Evolutionary conservation across 257 asterid genomes (phyloP), one percentile per base, ranked within the genome.

Genomic region (Agastache rugosa): DNA sequence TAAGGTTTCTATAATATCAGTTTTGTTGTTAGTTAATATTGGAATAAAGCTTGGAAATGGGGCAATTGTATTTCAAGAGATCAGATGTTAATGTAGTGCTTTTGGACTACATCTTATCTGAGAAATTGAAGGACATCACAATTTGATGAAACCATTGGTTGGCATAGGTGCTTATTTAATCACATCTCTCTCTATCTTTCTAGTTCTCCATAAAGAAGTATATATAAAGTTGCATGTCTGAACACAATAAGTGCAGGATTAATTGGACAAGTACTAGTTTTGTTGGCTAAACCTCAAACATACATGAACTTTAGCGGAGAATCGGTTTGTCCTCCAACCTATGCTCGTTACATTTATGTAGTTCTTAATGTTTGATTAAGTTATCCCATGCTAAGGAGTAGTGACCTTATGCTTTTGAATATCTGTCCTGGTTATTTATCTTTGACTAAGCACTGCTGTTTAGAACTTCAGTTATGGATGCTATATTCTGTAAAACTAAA

Each of bases 221-320:
- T 25, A 25, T 25, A 25, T 53, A 35, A 35, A 72, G 35, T 69
- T 16, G 31, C 44, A 10, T 74, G 37, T 64, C 62, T 60, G 58
- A 42, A 55, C 56, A 47, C 51, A 44, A 72, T 65, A 66, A 62
- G 74, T 59, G 81, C 92, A 94, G 99, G 99, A n/a, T 84, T 87
- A 25, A 89, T 95, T 34, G 96, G 96, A 35, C 86, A 95, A 83
- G 91, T 95, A 11, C 98, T 98, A 0, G 81, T 92, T 74, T 79
- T 95, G 29, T 83, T 95, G 81, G 97, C 87, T 79, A 92, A 95
- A 77, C 99, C 99, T 67, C 99, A 90, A 85, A 71, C 98, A 2
- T 94, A 94, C 78, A 89, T 92, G 97, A 94, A 92, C 83, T 94
- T 89, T 81, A 94, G 96, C 66, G 97, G 99, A 70, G 97, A 92